These are phyloP conservation scores for Boletus sensibilis DNA, from an alignment of 768 basidiomycete species.

Conservation along the genomic window DNA sequence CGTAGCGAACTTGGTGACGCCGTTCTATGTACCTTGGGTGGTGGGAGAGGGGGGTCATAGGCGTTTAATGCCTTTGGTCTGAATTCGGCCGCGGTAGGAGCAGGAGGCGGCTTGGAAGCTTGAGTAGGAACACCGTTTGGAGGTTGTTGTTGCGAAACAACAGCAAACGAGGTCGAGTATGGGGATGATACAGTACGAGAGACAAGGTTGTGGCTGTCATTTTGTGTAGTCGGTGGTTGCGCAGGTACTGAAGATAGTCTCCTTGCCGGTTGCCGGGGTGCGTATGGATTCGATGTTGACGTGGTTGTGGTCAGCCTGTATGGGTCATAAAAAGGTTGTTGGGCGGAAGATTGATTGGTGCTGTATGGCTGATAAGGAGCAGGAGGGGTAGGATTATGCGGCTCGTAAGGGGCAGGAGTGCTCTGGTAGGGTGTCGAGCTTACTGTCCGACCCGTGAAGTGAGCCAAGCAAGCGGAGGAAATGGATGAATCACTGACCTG, in stretches of 20 bases:
- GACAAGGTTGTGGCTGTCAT: conserved; percentile 30
- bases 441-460: conserved; percentile 11
- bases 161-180: conserved; percentile 19
- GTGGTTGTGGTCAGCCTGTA: conserved; percentile 33
- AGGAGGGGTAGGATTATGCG: conserved; percentile 24
- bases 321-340: conserved; percentile 31
- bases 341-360: conserved; percentile 15
- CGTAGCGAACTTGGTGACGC: conserved; percentile 28
- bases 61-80: conserved; percentile 69
- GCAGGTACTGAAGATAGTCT: conserved; percentile 11
- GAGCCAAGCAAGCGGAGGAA: not conserved
- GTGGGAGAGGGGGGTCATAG: conserved; percentile 74
- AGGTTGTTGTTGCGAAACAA: conserved; percentile 14
- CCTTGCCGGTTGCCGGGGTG: conserved; percentile 13
- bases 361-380: conserved; percentile 16
- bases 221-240: conserved; percentile 32
- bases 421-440: conserved; percentile 12
- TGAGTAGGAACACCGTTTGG: conserved; percentile 27
- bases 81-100: conserved; percentile 45
- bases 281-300: conserved; percentile 23
- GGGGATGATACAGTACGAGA: conserved; percentile 27
- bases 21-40: conserved; percentile 37
- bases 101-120: conserved; percentile 33
- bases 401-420: conserved; percentile 21
- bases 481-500: conserved; percentile 24